Base-by-base conservation (phyloP, 108 stramenopile species). In the Skeletonema tropicum region DNA sequence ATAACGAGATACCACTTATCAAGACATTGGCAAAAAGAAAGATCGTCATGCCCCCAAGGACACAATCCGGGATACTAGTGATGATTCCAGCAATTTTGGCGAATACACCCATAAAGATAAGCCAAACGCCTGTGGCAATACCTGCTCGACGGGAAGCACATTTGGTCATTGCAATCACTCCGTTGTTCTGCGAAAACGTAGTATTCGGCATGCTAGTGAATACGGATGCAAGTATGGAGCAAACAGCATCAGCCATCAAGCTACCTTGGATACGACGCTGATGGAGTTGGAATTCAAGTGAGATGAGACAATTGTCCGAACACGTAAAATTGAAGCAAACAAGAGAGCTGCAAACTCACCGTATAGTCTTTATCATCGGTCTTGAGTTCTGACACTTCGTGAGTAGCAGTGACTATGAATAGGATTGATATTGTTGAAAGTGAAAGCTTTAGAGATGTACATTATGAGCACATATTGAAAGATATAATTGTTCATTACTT, bases 41-140 rank as follows among this genome's bases (percentile, higher is more conserved):
- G 73, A 90, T 90, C 1, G 87, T 85, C 89, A 90, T 90, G 4
- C 93, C 93, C 35, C 93, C 93, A 25, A 94, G 25, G 36, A 94
- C 93, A 66, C 86, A 87, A 64, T 91, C 90, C 19, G 93, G 92
- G 70, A 94, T 94, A 31, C 80, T 83, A 2, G 90, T 85, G 75
- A 94, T 90, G 31, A 90, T 33, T 29, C 91, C 93, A 32, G 88
- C 89, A 61, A 94, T 57, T 66, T 94, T 94, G 35, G 84, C 68
- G 25, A 94, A 84, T 15, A 92, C 80, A 29, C 93, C 93, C 70
- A 94, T 81, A 13, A 89, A 15, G 35, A 94, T 90, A 33, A 92
- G 75, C 91, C 91, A 92, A 57, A 66, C 59, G 11, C 76, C 70
- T 0, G 68, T 70, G 5, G 88, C 89, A 71, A 70, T 71, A 9